Evolutionary conservation across 306 rosid genomes (phyloP), one percentile per base, ranked within the genome.

Genomic region (Adenanthera pavonina): DNA sequence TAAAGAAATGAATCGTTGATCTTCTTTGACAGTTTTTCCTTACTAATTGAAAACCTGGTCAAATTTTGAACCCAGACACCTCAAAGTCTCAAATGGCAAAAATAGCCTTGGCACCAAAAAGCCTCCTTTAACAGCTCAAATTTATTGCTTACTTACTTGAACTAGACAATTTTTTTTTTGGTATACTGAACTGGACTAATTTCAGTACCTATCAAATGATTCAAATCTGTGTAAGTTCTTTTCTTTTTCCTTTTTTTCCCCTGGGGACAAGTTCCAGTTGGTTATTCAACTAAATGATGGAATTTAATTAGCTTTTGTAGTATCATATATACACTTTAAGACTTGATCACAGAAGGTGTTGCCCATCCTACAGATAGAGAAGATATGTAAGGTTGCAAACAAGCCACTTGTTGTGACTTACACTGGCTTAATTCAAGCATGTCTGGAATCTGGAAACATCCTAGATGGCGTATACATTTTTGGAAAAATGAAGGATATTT

Each of bases 341-440:
- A 67, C 70, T 80, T 78, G 84, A 76, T 78, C 76, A 75, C 74
- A 11, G 64, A 44, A 52, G 76, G 17, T 73, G 59, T 70, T 13
- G 76, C 86, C 69, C 59, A 57, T 86, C 43, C 62, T 81, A 76
- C 94, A 93, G 99, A 83, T 93, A 40, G 90, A 93, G 92, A 93
- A 93, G 92, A 91, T 95, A 74, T 93, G 99, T 20, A 91, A 87
- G 85, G 99, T 93, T 77, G 97, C 99, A 71, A 95, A 83, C 83
- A 95, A 93, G 82, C 99, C 99, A 66, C 92, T 95, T 11, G 99
- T 95, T 56, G 97, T 95, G 87, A 95, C 97, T 35, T 95, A 88
- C 91, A 95, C 99, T 60, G 97, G 99, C 83, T 80, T 95, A 87
- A 87, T 95, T 87, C 92, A 95, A 92, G 96, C 96, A 57, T 88